Base-by-base conservation (phyloP, 78 protist genomes). In the Dictyostelium discoideum region DNA sequence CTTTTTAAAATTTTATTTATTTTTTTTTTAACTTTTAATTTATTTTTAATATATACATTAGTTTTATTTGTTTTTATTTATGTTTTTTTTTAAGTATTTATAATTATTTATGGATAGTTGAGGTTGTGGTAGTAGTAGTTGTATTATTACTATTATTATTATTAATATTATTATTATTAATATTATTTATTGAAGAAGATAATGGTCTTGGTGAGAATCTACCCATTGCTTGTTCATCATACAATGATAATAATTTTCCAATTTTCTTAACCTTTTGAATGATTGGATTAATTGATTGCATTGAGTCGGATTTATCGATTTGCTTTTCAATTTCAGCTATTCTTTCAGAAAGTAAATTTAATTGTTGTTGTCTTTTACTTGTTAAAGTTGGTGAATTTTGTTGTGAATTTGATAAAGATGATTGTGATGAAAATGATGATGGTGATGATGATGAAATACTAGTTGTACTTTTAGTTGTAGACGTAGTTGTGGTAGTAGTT, bases 131-230 rank as follows among this genome's bases (percentile, higher is more conserved):
- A 9, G 50, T 44, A 0, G 50, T 44, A 32, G 37, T 50, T 50
- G 60, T 44, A 9, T 44, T 9, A 44, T 44, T 44, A 44, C 50
- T 44, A 44, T 44, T 9, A 44, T 44, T 44, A 44, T 44, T 44
- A 44, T 5, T 44, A 44, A 7, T 48, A 48, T 48, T 48, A 48
- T 13, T 44, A 44, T 44, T 44, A 44, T 44, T 44, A 7, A 44
- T 44, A 44, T 54, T 54, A 54, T 54, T 54, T 54, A 54, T 54
- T 54, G 65, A 54, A 54, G 73, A n/a, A n/a, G 73, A 65, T 72
- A 72, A 29, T 29, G 78, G 32, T 89, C 94, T 79, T 81, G 94
- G 94, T 10, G 94, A 90, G 26, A 42, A 90, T 69, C 94, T 65
- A 72, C 87, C 87, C 16, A 39, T 69, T 20, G 67, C 39, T 48